phyloP scores from a whole-genome alignment of 2,329 filamentous ascomycete genomes.

The Botrytis tulipae region DNA sequence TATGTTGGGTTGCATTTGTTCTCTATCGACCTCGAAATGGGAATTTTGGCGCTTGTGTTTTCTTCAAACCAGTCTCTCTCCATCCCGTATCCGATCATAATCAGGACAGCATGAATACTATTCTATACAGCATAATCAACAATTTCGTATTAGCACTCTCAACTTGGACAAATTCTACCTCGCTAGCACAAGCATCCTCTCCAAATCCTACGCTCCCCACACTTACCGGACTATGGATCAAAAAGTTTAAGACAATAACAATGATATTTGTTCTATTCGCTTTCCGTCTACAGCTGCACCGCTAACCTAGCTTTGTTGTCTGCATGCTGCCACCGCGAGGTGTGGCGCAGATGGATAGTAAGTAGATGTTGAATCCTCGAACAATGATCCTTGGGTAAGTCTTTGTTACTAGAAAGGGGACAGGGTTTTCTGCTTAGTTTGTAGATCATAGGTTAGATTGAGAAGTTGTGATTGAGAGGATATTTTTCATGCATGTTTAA shows the following conservation, averaged over 20 bases:
- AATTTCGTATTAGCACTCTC: background rate
- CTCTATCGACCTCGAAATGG: background rate
- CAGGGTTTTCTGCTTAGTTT: background rate
- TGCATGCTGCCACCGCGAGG: background rate
- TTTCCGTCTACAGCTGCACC: background rate
- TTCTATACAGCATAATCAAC: background rate
- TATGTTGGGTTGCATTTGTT: background rate
- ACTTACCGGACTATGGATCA: background rate
- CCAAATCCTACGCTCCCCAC: fast-evolving
- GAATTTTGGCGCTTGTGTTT: background rate
- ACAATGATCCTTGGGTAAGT: background rate
- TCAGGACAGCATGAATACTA: background rate
- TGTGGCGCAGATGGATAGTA: background rate
- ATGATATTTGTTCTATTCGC: background rate
- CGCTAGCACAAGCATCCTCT: background rate
- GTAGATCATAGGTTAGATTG: background rate
- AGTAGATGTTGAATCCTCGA: background rate
- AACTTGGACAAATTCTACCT: background rate
- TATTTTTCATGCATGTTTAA: background rate
- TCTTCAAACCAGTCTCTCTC: background rate
- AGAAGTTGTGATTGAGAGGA: background rate
- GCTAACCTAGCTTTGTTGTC: background rate
- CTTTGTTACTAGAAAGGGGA: background rate
- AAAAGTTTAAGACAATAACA: background rate
- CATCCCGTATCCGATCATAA: background rate